Base-by-base conservation (phyloP, 2,329 filamentous ascomycete species). In the Fonsecaea monophora region DNA sequence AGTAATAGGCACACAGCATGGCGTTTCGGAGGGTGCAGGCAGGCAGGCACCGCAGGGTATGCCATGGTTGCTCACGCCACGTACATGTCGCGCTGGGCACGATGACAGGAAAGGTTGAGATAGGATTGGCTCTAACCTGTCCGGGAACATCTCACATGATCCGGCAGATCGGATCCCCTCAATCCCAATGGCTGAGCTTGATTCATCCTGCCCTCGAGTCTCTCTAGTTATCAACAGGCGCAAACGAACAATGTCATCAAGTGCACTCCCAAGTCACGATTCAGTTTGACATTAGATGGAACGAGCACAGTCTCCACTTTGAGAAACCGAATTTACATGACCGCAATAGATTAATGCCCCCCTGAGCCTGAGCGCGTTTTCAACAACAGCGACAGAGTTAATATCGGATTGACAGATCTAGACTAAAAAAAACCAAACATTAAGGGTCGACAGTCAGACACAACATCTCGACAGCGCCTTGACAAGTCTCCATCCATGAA, bases 111-210 rank as follows among this genome's bases (percentile, higher is more conserved):
- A 38, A 64, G 60, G 63, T 68, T 37, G 59, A 66, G 63, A 64
- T 66, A 63, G 63, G 60, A 60, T 68, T 63, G 60, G 57, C 63
- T 57, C 67, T 68, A 68, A 48, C 38, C 50, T 34, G 37, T 48
- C 15, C 8, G 42, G 40, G 10, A 32, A 35, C 25, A 56, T 53
- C 60, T 63, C 66, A 68, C 59, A 63, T 68, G 66, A 68, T 60
- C 32, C 12, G 18, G 59, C 59, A 35, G 53, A 61, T 66, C 63
- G 55, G 62, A 38, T 34, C n/a, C 45, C 53, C 42, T 48, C 35
- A 62, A 53, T 62, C 56, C 57, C 50, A 61, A 53, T 67, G 65
- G 65, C 48, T 60, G 65, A 67, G 65, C 35, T 67, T 56, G 60
- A 67, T 58, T 38, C 57, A 61, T 54, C 53, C 37, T 66, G 53